A percentile compares a stretch with the other conserved stretches of the same genome.
phyloP scores from a whole-genome alignment of 805 yeast species.

The Hanseniaspora valbyensis region DNA sequence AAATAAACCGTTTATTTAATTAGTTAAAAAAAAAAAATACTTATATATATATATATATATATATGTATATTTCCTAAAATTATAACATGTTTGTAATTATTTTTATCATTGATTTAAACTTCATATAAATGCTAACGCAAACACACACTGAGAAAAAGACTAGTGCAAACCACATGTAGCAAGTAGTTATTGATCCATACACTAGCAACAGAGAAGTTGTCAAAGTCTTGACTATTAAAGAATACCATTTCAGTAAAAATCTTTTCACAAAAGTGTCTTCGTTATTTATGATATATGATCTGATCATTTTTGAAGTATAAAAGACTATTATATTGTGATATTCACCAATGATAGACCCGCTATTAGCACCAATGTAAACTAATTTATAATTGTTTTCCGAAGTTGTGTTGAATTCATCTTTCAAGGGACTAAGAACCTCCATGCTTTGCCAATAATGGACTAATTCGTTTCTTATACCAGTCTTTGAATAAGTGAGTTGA shows the following conservation, averaged over 20 bases:
- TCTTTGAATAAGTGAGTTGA: slow-evolving; percentile 25
- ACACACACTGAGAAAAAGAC: slow-evolving; percentile 28
- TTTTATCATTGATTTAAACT: not conserved
- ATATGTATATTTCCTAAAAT: not conserved
- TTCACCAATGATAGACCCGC: slow-evolving; percentile 21
- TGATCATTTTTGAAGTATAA: slow-evolving; percentile 18
- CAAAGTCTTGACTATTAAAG: slow-evolving; percentile 19
- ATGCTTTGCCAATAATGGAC: slow-evolving; percentile 22
- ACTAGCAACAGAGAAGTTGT: slow-evolving; percentile 22
- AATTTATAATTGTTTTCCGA: slow-evolving; percentile 14
- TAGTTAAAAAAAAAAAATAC: no score
- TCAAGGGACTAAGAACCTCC: slow-evolving; percentile 17
- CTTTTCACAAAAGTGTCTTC: slow-evolving; percentile 2
- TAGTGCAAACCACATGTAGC: slow-evolving; percentile 24
- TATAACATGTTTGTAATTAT: not conserved
- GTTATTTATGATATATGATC: slow-evolving; percentile 8
- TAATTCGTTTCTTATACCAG: slow-evolving; percentile 25
- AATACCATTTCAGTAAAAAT: slow-evolving; percentile 16
- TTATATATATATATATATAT: not conserved
- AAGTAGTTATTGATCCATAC: slow-evolving; percentile 26
- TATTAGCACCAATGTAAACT: slow-evolving; percentile 20
- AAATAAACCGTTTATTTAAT: not conserved
- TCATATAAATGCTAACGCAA: slow-evolving; percentile 20
- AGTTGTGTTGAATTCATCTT: not conserved
- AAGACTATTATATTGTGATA: slow-evolving; percentile 27